These are phyloP conservation scores for Jaapia argillacea DNA, from an alignment of 768 basidiomycete genomes.

Conservation along the genomic window DNA sequence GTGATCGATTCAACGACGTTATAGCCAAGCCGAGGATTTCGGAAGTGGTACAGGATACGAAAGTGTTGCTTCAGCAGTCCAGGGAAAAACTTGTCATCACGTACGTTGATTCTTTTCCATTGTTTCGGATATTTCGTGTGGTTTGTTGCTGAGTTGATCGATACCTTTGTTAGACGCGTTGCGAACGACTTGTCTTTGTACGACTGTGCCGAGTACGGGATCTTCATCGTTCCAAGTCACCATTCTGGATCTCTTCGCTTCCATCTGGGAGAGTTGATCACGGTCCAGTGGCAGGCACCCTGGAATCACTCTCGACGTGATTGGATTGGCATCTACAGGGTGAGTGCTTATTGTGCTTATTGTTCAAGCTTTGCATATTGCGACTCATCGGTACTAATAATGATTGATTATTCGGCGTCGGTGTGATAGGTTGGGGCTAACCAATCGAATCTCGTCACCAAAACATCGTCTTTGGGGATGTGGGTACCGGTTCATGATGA, in stretches of 20 bases:
- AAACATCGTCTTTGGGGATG: slow-evolving; percentile 76
- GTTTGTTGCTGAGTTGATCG: background rate
- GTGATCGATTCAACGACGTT: no score
- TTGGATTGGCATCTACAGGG: slow-evolving; percentile 93
- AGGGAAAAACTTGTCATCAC: slow-evolving; percentile 87
- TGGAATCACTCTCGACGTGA: slow-evolving; percentile 80
- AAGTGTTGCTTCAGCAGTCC: slow-evolving; percentile 82
- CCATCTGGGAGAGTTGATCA: slow-evolving; percentile 88
- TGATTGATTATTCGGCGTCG: slow-evolving; percentile 2
- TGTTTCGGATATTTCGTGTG: slow-evolving; percentile 1
- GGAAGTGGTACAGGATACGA: slow-evolving; percentile 90
- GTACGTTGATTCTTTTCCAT: slow-evolving; percentile 33
- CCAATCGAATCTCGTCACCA: slow-evolving; percentile 72
- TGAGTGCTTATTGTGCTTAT: slow-evolving; percentile 20
- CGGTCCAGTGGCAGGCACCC: slow-evolving; percentile 82
- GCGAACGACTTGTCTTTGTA: slow-evolving; percentile 72
- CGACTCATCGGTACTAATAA: background rate
- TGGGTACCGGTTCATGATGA: slow-evolving; percentile 90
- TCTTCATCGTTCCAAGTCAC: slow-evolving; percentile 48
- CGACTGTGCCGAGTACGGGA: slow-evolving; percentile 71
- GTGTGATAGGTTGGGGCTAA: slow-evolving; percentile 77
- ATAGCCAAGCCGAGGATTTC: slow-evolving; percentile 87
- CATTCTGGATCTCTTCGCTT: slow-evolving; percentile 47
- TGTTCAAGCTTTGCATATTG: no score
- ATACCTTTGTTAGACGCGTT: slow-evolving; percentile 67